Conservation (phyloP, 73 alveolate species). For the Paramecium sonneborni region DNA sequence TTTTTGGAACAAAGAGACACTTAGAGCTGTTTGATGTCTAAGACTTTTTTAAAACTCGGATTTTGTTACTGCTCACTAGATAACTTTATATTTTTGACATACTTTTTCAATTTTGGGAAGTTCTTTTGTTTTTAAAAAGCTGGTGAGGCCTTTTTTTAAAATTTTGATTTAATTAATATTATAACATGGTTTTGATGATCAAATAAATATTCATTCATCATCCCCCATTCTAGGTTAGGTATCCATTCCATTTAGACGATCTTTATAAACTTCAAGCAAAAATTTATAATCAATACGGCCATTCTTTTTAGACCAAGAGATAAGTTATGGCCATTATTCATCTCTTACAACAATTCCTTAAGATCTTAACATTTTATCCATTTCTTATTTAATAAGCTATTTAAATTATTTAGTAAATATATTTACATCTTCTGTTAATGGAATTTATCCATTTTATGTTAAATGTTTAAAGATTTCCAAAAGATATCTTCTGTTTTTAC, state of each 20-base stretch:
- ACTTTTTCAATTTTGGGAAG: neutral
- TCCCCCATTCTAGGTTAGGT: conserved; percentile 57
- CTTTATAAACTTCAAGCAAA: conserved; percentile 82
- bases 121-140: conserved; percentile 20
- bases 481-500: conserved; percentile 80
- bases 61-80: conserved; percentile 37
- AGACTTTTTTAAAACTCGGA: neutral
- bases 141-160: conserved; percentile 33
- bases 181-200: neutral
- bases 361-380: conserved; percentile 57
- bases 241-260: conserved; percentile 69
- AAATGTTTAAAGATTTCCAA: conserved; percentile 71
- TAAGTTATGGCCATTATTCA: conserved; percentile 69
- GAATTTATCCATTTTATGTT: conserved; percentile 62
- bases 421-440: conserved; percentile 68
- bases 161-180: conserved; percentile 29
- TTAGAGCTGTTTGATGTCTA: conserved; percentile 21
- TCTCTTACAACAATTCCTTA: conserved; percentile 68
- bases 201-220: neutral
- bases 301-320: conserved; percentile 72
- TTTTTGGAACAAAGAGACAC: neutral
- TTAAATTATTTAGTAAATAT: neutral
- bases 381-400: conserved; percentile 45
- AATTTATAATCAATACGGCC: conserved; percentile 77
- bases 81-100: neutral